phyloP scores from a whole-genome alignment of 2,329 filamentous ascomycete genomes.

The Aspergillus ochraceoroseus region DNA sequence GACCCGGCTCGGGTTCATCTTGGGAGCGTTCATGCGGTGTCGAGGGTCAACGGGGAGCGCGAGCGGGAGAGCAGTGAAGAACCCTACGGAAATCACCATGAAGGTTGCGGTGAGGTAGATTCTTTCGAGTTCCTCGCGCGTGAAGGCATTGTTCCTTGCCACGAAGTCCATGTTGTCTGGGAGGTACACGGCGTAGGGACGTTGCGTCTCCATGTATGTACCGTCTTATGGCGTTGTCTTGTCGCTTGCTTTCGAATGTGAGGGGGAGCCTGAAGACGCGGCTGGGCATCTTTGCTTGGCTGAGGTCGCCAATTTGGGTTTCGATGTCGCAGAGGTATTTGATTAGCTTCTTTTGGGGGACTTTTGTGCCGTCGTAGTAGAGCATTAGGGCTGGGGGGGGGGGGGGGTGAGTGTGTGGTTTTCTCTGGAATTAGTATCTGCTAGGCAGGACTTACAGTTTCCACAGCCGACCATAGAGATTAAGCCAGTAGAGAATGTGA shows the following conservation, averaged over 20 bases:
- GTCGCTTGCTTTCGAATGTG: slow-evolving; percentile 38
- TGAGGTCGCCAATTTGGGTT: slow-evolving; percentile 38
- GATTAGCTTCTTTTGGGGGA: slow-evolving; percentile 39
- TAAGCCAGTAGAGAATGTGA: slow-evolving; percentile 41
- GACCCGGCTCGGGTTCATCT: slow-evolving; percentile 54
- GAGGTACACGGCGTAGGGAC: slow-evolving; percentile 57
- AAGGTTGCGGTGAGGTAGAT: slow-evolving; percentile 50
- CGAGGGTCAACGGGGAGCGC: slow-evolving; percentile 52
- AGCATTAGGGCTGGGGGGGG: slow-evolving; percentile 38
- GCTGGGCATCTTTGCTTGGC: slow-evolving; percentile 40
- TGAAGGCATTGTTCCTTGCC: slow-evolving; percentile 53
- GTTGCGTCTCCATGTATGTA: slow-evolving; percentile 62
- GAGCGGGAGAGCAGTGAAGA: slow-evolving; percentile 53
- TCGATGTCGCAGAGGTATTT: slow-evolving; percentile 38
- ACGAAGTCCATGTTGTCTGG: slow-evolving; percentile 59
- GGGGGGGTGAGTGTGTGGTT: neutral
- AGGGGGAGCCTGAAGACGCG: slow-evolving; percentile 46
- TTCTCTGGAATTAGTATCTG: neutral
- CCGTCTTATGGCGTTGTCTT: slow-evolving; percentile 52
- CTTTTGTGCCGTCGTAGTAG: slow-evolving; percentile 44
- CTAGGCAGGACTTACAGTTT: slow-evolving; percentile 28
- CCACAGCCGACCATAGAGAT: slow-evolving; percentile 51
- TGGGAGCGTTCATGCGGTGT: slow-evolving; percentile 51
- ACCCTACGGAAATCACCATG: slow-evolving; percentile 52
- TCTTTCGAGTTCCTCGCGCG: slow-evolving; percentile 46